Conservation (phyloP, 2,329 filamentous ascomycete species). For the Calonectria hongkongensis region DNA sequence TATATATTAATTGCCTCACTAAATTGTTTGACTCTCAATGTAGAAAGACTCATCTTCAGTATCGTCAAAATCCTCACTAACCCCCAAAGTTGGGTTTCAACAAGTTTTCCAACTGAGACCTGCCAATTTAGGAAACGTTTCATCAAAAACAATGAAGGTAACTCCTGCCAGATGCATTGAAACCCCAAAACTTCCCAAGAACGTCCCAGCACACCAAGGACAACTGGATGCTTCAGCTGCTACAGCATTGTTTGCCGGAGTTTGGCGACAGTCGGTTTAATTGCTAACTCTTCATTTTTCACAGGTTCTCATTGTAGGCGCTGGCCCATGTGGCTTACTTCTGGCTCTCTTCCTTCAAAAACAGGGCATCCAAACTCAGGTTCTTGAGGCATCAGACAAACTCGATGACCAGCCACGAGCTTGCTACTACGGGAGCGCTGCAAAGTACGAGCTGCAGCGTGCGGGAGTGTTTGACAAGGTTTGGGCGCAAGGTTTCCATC, state of each 20-base stretch:
- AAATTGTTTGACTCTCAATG: neutral
- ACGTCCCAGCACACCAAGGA: no score
- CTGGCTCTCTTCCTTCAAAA: constrained; percentile 4
- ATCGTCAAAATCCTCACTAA: no score
- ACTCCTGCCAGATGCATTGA: no score
- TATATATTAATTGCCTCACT: neutral
- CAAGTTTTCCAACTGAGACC: no score
- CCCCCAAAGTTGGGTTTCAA: no score
- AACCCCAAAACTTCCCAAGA: no score
- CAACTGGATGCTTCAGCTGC: no score
- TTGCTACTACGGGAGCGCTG: constrained; percentile 19
- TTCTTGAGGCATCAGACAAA: constrained; percentile 5
- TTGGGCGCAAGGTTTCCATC: neutral
- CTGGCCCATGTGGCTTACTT: constrained; percentile 10
- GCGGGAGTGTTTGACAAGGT: neutral
- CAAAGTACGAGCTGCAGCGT: constrained; percentile 1
- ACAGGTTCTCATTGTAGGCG: constrained; percentile 9
- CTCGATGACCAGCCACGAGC: constrained; percentile 10
- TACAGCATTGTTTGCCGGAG: neutral
- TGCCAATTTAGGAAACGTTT: no score
- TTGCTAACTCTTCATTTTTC: neutral
- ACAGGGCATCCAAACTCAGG: neutral
- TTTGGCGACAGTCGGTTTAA: no score
- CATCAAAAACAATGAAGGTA: no score
- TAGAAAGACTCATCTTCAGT: neutral